Conservation (phyloP, 257 asterid species). For the Capsicum chinense region DNA sequence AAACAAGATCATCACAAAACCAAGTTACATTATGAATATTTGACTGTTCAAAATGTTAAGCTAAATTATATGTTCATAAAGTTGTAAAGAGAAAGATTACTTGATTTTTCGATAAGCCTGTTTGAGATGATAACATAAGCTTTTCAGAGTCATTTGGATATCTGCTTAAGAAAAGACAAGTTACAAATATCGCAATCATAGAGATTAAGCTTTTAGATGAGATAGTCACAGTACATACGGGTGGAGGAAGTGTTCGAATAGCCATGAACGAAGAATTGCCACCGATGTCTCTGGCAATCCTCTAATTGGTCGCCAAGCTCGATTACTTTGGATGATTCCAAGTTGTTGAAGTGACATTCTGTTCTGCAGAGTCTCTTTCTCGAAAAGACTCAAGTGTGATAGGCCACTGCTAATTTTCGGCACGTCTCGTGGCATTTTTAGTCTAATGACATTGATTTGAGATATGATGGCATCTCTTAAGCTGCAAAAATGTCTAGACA, state of each 20-base stretch:
- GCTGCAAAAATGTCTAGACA: slow-evolving; percentile 81
- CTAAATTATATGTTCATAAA: not conserved
- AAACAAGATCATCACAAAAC: slow-evolving; percentile 9
- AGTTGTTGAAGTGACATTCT: slow-evolving; percentile 60
- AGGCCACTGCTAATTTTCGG: slow-evolving; percentile 66
- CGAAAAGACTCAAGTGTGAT: slow-evolving; percentile 65
- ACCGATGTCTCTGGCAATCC: slow-evolving; percentile 91
- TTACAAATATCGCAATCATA: not conserved
- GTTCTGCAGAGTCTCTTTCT: slow-evolving; percentile 50
- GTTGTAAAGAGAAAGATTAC: slow-evolving; percentile 40
- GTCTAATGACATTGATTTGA: slow-evolving; percentile 56
- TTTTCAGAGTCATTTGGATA: slow-evolving; percentile 91
- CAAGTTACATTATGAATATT: not conserved
- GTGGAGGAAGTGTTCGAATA: slow-evolving; percentile 89
- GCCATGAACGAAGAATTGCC: slow-evolving; percentile 88
- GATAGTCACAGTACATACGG: slow-evolving; percentile 60
- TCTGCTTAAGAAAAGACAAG: slow-evolving; percentile 40
- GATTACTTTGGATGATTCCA: slow-evolving; percentile 52
- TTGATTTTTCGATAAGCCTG: slow-evolving; percentile 91
- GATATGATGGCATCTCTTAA: slow-evolving; percentile 63
- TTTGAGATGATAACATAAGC: slow-evolving; percentile 84
- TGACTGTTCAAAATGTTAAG: not conserved
- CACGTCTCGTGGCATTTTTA: slow-evolving; percentile 51
- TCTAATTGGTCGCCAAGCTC: slow-evolving; percentile 79
- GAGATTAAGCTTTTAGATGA: not conserved